A percentile compares a stretch with the other conserved stretches of the same genome.
Conservation (phyloP, 2,329 filamentous ascomycete genomes). For the Stemphylium vesicarium region DNA sequence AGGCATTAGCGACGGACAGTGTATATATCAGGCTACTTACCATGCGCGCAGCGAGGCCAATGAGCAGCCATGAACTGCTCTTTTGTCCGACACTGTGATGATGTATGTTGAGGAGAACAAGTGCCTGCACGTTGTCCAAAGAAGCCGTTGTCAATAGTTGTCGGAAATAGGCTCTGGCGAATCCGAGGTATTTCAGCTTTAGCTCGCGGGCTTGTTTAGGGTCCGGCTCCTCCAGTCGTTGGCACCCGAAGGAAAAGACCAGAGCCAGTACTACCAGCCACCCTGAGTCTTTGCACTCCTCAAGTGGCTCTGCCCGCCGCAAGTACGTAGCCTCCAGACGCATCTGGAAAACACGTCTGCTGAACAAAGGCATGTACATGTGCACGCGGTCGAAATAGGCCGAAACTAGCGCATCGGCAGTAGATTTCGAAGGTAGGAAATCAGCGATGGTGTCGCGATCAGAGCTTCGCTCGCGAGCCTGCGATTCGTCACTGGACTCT, state of each 20-base stretch:
- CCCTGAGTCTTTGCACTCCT: slow-evolving; percentile 48
- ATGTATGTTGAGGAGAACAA: slow-evolving; percentile 52
- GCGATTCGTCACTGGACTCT: slow-evolving; percentile 18
- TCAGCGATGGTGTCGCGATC: slow-evolving; percentile 23
- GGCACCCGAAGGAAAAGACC: slow-evolving; percentile 52
- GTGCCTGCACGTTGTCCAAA: slow-evolving; percentile 52
- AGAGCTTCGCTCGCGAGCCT: slow-evolving; percentile 2
- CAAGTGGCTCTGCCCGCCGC: slow-evolving; percentile 20
- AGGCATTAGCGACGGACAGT: neutral
- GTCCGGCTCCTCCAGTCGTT: slow-evolving; percentile 45
- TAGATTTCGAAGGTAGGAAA: slow-evolving; percentile 44
- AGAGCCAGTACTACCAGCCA: slow-evolving; percentile 53
- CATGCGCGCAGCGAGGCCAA: slow-evolving; percentile 52
- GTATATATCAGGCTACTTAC: slow-evolving; percentile 12
- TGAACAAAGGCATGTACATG: slow-evolving; percentile 48
- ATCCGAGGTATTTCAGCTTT: slow-evolving; percentile 31
- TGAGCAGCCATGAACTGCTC: slow-evolving; percentile 51
- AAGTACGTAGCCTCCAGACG: slow-evolving; percentile 50
- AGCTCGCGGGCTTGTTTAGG: slow-evolving; percentile 25
- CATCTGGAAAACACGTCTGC: slow-evolving; percentile 50
- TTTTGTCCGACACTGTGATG: slow-evolving; percentile 53
- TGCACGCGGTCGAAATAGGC: slow-evolving; percentile 53
- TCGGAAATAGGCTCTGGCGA: slow-evolving; percentile 46
- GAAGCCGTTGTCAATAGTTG: slow-evolving; percentile 48
- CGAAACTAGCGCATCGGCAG: slow-evolving; percentile 48